Conservation (phyloP, 768 basidiomycete genomes). For the Plicaturopsis crispa region DNA sequence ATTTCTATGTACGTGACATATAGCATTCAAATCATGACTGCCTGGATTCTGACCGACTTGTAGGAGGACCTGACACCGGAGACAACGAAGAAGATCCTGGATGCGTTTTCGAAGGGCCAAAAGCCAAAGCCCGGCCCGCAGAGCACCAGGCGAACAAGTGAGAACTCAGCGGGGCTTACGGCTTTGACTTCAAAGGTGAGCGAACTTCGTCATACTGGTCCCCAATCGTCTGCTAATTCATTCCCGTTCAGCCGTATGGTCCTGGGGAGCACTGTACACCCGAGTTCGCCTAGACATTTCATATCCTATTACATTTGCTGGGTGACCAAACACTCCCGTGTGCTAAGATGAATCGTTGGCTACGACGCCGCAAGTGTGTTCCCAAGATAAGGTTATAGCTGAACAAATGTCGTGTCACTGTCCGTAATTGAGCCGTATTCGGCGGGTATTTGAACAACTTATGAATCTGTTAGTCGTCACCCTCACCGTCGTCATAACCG, state of each 20-base stretch:
- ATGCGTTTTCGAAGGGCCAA: conserved; percentile 71
- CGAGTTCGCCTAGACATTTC: conserved; percentile 74
- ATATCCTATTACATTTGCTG: too few relatives aligned
- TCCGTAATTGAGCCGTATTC: too few relatives aligned
- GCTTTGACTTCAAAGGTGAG: conserved; percentile 66
- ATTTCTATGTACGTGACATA: conserved; percentile 75
- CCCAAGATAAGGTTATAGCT: too few relatives aligned
- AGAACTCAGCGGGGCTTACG: conserved; percentile 90
- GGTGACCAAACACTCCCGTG: too few relatives aligned
- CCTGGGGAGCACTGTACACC: conserved; percentile 85
- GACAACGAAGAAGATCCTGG: conserved; percentile 72
- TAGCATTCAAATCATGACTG: conserved; percentile 1
- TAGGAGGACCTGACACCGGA: conserved; percentile 81
- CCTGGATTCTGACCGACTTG: conserved; percentile 6
- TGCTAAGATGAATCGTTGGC: too few relatives aligned
- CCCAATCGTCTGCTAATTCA: conserved; percentile 5
- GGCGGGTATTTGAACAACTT: too few relatives aligned
- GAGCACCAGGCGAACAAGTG: conserved; percentile 76
- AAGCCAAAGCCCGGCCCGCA: conserved; percentile 95
- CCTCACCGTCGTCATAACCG: conserved; percentile 77
- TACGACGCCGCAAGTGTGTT: too few relatives aligned
- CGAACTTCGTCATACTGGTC: conserved; percentile 1
- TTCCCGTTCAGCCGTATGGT: conserved; percentile 68
- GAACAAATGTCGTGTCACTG: too few relatives aligned
- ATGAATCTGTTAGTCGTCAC: conserved; percentile 74